A percentile compares a stretch with the other conserved stretches of the same genome.
These are phyloP conservation scores for Aspergillus jensenii DNA, from an alignment of 2,329 filamentous ascomycete species.

Conservation along the genomic window DNA sequence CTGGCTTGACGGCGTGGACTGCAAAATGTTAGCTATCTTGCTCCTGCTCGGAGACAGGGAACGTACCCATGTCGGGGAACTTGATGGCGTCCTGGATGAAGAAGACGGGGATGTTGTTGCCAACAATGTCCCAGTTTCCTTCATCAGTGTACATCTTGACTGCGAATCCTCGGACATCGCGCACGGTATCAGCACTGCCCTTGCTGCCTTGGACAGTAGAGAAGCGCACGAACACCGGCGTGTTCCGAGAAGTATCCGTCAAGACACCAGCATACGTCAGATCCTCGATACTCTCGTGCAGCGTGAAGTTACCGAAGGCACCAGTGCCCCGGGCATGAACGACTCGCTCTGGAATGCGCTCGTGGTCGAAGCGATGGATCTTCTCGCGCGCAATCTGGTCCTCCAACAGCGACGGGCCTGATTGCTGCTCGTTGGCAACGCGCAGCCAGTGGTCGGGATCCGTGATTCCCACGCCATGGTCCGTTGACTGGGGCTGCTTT, in stretches of 20 bases:
- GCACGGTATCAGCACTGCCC: slow-evolving; percentile 76
- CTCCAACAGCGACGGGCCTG: slow-evolving; percentile 68
- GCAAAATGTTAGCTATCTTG: background rate
- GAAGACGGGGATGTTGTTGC: slow-evolving; percentile 44
- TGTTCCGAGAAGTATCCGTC: slow-evolving; percentile 67
- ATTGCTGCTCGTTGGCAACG: slow-evolving; percentile 60
- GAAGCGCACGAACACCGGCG: slow-evolving; percentile 69
- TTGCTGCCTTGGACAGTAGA: slow-evolving; percentile 75
- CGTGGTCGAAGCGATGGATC: slow-evolving; percentile 72
- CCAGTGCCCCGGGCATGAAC: slow-evolving; percentile 66
- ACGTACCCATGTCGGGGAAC: slow-evolving; percentile 36
- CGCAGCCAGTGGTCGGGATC: slow-evolving; percentile 79
- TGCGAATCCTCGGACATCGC: slow-evolving; percentile 80
- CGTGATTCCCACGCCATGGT: slow-evolving; percentile 71
- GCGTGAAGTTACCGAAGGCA: slow-evolving; percentile 66
- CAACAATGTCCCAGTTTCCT: slow-evolving; percentile 63
- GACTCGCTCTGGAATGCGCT: slow-evolving; percentile 67
- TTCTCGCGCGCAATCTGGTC: slow-evolving; percentile 73
- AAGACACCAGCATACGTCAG: slow-evolving; percentile 64
- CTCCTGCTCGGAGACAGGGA: background rate
- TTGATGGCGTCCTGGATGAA: slow-evolving; percentile 44
- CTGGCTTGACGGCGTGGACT: slow-evolving; percentile 42
- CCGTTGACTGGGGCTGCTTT: slow-evolving; percentile 67
- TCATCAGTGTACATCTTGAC: slow-evolving; percentile 76
- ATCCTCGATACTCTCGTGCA: slow-evolving; percentile 63